Conservation (phyloP, 345 rosid genomes). For the Citrus unshiu region DNA sequence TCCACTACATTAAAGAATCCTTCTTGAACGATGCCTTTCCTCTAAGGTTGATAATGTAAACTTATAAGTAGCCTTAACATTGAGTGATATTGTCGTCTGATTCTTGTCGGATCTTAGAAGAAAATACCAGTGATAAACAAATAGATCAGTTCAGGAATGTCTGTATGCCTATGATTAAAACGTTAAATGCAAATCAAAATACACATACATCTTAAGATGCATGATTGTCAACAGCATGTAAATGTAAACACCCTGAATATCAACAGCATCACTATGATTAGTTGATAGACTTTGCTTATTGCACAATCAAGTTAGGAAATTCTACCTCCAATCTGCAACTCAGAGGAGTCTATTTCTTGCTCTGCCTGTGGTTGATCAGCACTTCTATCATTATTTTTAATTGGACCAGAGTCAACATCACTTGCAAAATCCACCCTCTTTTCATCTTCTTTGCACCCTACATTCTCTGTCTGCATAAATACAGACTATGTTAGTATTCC, state of each 20-base stretch:
- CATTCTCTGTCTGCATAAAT: constrained; percentile 40
- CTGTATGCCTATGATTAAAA: not conserved
- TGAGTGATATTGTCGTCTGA: not conserved
- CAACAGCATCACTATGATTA: not conserved
- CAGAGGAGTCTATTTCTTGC: constrained; percentile 32
- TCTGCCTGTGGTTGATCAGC: constrained; percentile 23
- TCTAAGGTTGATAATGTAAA: not conserved
- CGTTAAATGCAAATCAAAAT: not conserved
- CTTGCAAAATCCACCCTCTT: constrained; percentile 19
- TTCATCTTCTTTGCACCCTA: constrained; percentile 33
- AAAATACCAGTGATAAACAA: not conserved
- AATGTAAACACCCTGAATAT: not conserved
- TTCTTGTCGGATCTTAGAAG: not conserved
- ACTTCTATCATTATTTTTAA: constrained; percentile 10
- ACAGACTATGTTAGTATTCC: not conserved
- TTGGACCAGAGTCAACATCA: constrained; percentile 13
- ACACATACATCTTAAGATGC: not conserved
- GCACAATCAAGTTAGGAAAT: not conserved
- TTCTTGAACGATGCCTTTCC: not conserved
- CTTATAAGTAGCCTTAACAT: not conserved
- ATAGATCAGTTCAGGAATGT: not conserved
- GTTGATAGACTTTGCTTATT: not conserved
- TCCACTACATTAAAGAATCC: not conserved
- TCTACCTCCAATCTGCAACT: constrained; percentile 51
- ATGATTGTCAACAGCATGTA: not conserved